Base-by-base conservation (phyloP, 139 green algal species). In the Chlamydomonas incerta region DNA sequence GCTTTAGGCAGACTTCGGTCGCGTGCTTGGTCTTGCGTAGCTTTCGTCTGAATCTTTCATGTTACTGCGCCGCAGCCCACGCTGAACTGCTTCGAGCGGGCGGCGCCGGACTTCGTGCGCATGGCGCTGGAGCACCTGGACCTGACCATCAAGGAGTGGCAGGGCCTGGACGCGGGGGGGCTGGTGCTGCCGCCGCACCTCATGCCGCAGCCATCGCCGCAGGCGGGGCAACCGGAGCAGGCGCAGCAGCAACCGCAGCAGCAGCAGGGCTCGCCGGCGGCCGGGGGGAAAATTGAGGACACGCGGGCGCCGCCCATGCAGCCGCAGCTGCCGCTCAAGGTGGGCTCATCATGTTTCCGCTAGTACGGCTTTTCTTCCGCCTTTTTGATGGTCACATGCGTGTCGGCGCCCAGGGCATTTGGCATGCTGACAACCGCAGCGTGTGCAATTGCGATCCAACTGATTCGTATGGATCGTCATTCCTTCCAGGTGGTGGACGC, bases 41-140 rank as follows among this genome's bases (percentile, higher is more conserved):
- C n/a, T n/a, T n/a, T n/a, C n/a, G n/a, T n/a, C n/a, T n/a, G n/a
- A n/a, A n/a, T n/a, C n/a, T n/a, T n/a, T n/a, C n/a, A n/a, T n/a
- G 17, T 60, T 24, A 23, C 55, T 24, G 55, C 20, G n/a, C 26
- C 87, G 82, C 83, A 91, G 89, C 91, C 91, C 2, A 94, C 91
- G 31, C 74, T 94, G 52, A 73, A 85, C 33, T 75, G 89, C 37
- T 92, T 92, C 60, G 74, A 87, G 47, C 46, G 68, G 29, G 89
- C 86, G 5, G 89, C 87, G 21, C 91, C 91, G 17, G 77, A 81
- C 31, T 94, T 94, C 50, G 80, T 83, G 14, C 33, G 17, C 10
- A 86, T 90, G 83, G 91, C 91, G 17, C 62, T 89, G 63, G 65
- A 91, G 65, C 87, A 89, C 67, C 80, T 94, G 23, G 89, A 89